A percentile compares a stretch with the other conserved stretches of the same genome.
Evolutionary conservation across 768 basidiomycete species (phyloP).

Genomic region (Gymnopilus dilepis): DNA sequence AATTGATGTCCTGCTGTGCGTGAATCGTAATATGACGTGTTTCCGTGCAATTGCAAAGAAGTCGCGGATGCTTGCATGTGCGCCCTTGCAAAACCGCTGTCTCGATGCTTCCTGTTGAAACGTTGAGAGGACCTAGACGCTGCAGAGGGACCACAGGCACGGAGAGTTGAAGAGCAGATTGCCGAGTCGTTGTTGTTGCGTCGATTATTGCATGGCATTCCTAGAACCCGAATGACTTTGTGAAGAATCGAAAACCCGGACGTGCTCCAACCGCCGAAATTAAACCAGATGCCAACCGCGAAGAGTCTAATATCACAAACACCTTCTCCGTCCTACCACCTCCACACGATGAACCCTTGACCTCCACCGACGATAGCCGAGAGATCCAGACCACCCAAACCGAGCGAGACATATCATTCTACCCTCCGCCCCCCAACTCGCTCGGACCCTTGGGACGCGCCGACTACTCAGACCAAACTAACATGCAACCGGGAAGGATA

Average conservation of each 20-base stretch:
- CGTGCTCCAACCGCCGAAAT: slow-evolving; percentile 45
- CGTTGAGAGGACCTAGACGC: slow-evolving; percentile 20
- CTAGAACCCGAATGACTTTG: slow-evolving; percentile 12
- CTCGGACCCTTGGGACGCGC: slow-evolving; percentile 53
- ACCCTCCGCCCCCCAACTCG: slow-evolving; percentile 53
- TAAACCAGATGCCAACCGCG: slow-evolving; percentile 33
- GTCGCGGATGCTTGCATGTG: slow-evolving; percentile 10
- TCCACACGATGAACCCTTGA: slow-evolving; percentile 22
- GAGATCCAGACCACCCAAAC: slow-evolving; percentile 36
- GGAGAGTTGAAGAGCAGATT: slow-evolving; percentile 26
- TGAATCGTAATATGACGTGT: slow-evolving; percentile 17
- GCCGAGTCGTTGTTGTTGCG: slow-evolving; percentile 31
- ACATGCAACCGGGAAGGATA: slow-evolving; percentile 30
- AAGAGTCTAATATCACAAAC: slow-evolving; percentile 18
- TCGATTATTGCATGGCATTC: slow-evolving; percentile 16
- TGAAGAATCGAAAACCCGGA: slow-evolving; percentile 40
- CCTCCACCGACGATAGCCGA: slow-evolving; percentile 25
- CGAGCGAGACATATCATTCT: slow-evolving; percentile 45
- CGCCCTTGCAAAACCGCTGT: background rate
- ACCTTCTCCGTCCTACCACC: slow-evolving; percentile 17
- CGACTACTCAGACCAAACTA: slow-evolving; percentile 34
- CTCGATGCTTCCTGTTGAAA: slow-evolving; percentile 23
- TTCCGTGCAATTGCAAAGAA: slow-evolving; percentile 16
- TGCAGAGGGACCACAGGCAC: slow-evolving; percentile 22
- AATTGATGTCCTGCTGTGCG: slow-evolving; percentile 19